Evolutionary conservation across 352 stramenopile species (phyloP).

Genomic region (Phytophthora multivora): DNA sequence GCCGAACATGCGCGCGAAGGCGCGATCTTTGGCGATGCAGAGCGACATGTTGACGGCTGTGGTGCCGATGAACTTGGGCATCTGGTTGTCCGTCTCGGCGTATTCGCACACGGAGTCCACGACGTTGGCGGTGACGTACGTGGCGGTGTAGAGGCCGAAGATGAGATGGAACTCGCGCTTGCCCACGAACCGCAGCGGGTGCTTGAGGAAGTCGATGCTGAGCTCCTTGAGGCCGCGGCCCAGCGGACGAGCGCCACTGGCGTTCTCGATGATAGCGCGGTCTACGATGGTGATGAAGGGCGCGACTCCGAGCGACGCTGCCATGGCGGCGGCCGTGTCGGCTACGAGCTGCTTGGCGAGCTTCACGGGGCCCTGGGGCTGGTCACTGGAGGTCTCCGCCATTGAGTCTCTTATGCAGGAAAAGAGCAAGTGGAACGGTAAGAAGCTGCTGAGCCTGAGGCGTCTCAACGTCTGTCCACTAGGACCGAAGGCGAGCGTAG

Average conservation of each 20-base stretch:
- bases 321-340: conserved; percentile 63
- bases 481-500: conserved; percentile 25
- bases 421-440: conserved; percentile 28
- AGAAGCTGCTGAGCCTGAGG: neutral
- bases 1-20: conserved; percentile 93
- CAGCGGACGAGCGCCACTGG: conserved; percentile 71
- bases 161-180: conserved; percentile 90
- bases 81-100: conserved; percentile 71
- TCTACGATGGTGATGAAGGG: conserved; percentile 91
- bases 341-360: conserved; percentile 61
- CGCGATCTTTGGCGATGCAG: conserved; percentile 91
- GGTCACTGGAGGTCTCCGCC: conserved; percentile 26
- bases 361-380: conserved; percentile 11
- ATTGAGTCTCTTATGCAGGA: conserved; percentile 23
- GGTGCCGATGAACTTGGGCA: conserved; percentile 90
- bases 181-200: conserved; percentile 83
- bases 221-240: conserved; percentile 70
- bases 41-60: conserved; percentile 92
- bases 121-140: conserved; percentile 88
- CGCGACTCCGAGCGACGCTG: conserved; percentile 75
- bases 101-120: conserved; percentile 88
- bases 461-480: conserved; percentile 17
- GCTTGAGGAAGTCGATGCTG: conserved; percentile 54
- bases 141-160: conserved; percentile 90
- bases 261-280: conserved; percentile 91